A percentile compares a stretch with the other conserved stretches of the same genome.
These are phyloP conservation scores for Populus alba DNA, from an alignment of 345 rosid genomes.

Conservation along the genomic window DNA sequence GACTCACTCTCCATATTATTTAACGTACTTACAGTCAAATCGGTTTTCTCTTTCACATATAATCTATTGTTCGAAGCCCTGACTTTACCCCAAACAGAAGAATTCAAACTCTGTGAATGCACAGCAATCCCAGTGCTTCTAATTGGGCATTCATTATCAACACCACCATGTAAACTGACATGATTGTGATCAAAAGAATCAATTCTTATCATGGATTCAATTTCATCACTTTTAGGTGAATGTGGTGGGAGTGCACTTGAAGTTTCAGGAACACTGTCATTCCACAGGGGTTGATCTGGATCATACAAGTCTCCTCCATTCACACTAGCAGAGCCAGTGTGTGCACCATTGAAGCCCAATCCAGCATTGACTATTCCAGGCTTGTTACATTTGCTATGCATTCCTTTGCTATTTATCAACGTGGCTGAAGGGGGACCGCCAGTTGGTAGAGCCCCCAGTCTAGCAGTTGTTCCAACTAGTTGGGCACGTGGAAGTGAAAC, in stretches of 20 bases:
- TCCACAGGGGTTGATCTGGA: conserved; percentile 99
- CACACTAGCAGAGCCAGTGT: conserved; percentile 40
- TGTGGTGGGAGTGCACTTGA: conserved; percentile 48
- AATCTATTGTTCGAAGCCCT: conserved; percentile 43
- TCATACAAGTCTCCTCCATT: conserved; percentile 83
- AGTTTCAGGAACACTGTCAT: conserved; percentile 62
- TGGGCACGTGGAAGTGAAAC: conserved; percentile 81
- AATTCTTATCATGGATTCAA: conserved; percentile 43
- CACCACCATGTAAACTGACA: conserved; percentile 24
- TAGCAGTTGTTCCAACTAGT: conserved; percentile 54
- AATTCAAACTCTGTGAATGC: conserved; percentile 44
- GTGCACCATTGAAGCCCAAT: conserved; percentile 54
- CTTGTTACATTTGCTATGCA: conserved; percentile 44
- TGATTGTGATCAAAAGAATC: conserved; percentile 46
- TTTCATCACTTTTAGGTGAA: conserved; percentile 56
- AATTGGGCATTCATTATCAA: conserved; percentile 41
- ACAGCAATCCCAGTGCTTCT: conserved; percentile 30
- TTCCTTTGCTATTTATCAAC: conserved; percentile 45
- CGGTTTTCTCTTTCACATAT: conserved; percentile 55
- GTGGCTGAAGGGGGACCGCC: conserved; percentile 50
- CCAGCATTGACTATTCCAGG: conserved; percentile 55
- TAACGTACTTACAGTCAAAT: conserved; percentile 36
- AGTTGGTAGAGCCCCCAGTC: conserved; percentile 47
- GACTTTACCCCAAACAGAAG: conserved; percentile 76
- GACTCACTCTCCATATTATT: conserved; percentile 50